Percentiles rank a stretch among this genome's conserved stretches.
Evolutionary conservation across 805 yeast species (phyloP).

Genomic region (Vanderwaltozyma tropicalis): DNA sequence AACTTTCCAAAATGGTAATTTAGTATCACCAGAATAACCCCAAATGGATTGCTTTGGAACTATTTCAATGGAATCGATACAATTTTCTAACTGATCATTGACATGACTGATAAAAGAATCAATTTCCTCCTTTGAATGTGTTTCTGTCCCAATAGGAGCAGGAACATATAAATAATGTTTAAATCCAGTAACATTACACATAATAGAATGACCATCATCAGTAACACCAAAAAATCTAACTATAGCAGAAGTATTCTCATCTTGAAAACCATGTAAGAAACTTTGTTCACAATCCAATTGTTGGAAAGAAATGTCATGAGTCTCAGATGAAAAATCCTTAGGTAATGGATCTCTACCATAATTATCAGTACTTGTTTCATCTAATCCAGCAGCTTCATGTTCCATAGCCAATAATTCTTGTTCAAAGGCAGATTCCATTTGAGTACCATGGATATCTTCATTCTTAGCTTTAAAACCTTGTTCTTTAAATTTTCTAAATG

Average conservation of each 20-base stretch:
- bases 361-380: slow-evolving; percentile 21
- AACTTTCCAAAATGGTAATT: slow-evolving; percentile 71
- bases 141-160: slow-evolving; percentile 58
- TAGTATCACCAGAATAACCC: slow-evolving; percentile 79
- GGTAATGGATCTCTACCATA: slow-evolving; percentile 56
- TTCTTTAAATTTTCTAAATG: slow-evolving; percentile 21
- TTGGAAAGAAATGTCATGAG: slow-evolving; percentile 60
- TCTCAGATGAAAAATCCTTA: slow-evolving; percentile 35
- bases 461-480: slow-evolving; percentile 25
- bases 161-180: slow-evolving; percentile 86
- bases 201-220: slow-evolving; percentile 72
- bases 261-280: slow-evolving; percentile 30
- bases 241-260: slow-evolving; percentile 35
- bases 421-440: slow-evolving; percentile 21
- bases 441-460: slow-evolving; percentile 16
- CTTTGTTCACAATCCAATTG: slow-evolving; percentile 94
- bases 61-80: slow-evolving; percentile 58
- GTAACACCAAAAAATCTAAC: slow-evolving; percentile 92
- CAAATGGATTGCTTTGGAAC: slow-evolving; percentile 74
- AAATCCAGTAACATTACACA: slow-evolving; percentile 85
- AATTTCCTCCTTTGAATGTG: slow-evolving; percentile 23
- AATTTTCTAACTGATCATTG: slow-evolving; percentile 37
- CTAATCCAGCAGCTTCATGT: slow-evolving; percentile 20
- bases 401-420: slow-evolving; percentile 25
- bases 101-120: slow-evolving; percentile 37